A percentile compares a stretch with the other conserved stretches of the same genome.
Evolutionary conservation across 164 flowering plant species (phyloP).

Genomic region (Nymphaea thermarum): DNA sequence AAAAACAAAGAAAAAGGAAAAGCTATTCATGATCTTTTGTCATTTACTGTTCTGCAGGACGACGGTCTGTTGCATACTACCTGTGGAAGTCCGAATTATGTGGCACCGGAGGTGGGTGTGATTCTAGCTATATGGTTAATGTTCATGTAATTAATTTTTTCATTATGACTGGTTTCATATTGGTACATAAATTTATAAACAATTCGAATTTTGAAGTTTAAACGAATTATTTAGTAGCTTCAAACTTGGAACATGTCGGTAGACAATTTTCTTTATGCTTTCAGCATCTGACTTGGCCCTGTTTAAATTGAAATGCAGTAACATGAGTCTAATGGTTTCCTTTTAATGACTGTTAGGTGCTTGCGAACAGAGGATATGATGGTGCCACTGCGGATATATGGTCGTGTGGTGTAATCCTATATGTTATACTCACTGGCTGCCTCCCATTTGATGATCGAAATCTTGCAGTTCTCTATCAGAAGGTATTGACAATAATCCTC

Average conservation of each 20-base stretch:
- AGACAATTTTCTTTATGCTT: too few relatives aligned
- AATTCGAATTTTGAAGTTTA: too few relatives aligned
- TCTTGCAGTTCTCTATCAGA: conserved; percentile 86
- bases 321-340: background rate
- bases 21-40: background rate
- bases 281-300: too few relatives aligned
- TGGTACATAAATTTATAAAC: too few relatives aligned
- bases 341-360: conserved; percentile 19
- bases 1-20: background rate
- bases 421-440: conserved; percentile 67
- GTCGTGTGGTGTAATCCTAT: conserved; percentile 95
- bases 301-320: too few relatives aligned
- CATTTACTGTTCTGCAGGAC: conserved; percentile 20
- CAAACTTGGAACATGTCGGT: too few relatives aligned
- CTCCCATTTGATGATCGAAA: conserved; percentile 94
- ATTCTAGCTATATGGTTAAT: conserved; percentile 1
- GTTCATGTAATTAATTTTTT: too few relatives aligned
- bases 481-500: conserved; percentile 33
- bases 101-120: conserved; percentile 70
- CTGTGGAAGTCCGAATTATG: conserved; percentile 97
- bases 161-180: too few relatives aligned
- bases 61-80: conserved; percentile 94
- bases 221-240: too few relatives aligned
- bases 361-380: conserved; percentile 77
- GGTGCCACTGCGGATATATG: conserved; percentile 84